phyloP scores from a whole-genome alignment of 106 monocot species.

The Ottelia alismoides region DNA sequence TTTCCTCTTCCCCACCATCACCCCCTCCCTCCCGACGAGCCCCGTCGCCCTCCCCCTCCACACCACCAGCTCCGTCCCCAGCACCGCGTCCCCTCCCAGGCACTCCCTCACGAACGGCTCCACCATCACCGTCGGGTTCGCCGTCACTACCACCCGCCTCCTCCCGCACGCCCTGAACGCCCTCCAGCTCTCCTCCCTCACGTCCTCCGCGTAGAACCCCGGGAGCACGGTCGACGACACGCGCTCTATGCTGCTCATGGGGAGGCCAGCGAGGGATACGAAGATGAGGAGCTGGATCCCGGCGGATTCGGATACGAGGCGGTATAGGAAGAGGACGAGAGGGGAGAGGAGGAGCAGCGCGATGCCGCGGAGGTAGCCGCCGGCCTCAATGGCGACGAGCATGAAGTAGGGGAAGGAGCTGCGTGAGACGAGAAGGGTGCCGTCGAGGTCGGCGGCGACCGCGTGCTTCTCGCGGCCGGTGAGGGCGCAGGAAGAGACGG shows the following conservation, averaged over 20 bases:
- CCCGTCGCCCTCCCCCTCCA: constrained; percentile 42
- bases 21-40: constrained; percentile 22
- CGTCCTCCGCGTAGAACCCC: constrained; percentile 58
- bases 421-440: constrained; percentile 9
- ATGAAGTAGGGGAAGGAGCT: constrained; percentile 18
- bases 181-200: constrained; percentile 55
- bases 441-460: constrained; percentile 15
- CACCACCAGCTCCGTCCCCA: constrained; percentile 78
- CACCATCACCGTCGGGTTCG: constrained; percentile 75
- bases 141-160: constrained; percentile 67
- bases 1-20: constrained; percentile 58
- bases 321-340: constrained; percentile 11
- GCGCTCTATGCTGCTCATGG: neutral
- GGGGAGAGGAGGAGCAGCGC: constrained; percentile 8
- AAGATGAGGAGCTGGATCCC: constrained; percentile 9
- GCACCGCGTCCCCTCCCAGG: constrained; percentile 54
- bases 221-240: constrained; percentile 35
- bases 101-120: constrained; percentile 51
- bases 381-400: constrained; percentile 6
- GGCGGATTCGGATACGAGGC: constrained; percentile 13
- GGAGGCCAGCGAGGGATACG: constrained; percentile 1
- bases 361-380: neutral
- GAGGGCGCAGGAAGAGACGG: neutral
- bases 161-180: constrained; percentile 44
- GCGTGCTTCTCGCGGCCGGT: neutral